Evolutionary conservation across 208 protist species (phyloP), one percentile per base, ranked within the genome.

Genomic region (Leishmania braziliensis): DNA sequence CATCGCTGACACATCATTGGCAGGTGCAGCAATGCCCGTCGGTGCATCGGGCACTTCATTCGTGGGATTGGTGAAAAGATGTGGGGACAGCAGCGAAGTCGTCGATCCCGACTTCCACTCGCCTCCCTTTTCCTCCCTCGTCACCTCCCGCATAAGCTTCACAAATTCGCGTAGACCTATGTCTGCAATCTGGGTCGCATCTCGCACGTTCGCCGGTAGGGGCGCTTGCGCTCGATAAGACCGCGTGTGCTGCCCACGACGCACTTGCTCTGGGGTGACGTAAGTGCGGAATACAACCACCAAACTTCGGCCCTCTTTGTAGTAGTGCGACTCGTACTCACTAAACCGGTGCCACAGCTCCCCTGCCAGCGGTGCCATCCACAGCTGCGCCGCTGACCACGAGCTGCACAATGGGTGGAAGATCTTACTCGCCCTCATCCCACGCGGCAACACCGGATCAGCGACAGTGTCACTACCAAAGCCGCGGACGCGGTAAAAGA

Each of bases 301-400:
- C 18, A 97, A 58, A 53, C 73, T 89, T 4, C 87, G 75, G 26
- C 91, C 89, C 36, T 81, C 81, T 16, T 75, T 76, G 50, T 66
- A 26, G 79, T 90, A 90, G 5, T 60, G 70, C 29, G 83, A 23
- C 62, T 88, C 86, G 81, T 90, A 92, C 33, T 94, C 87, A 26
- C 75, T 76, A 70, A 91, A 94, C 18, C 95, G 92, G 43, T 81
- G 69, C 68, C 66, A 86, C 46, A 98, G 84, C 79, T 98, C 95
- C 46, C 80, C 74, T 48, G 84, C 76, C 53, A 96, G 86, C 43
- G 92, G 91, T 0, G 82, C 87, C n/a, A 95, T 75, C 93, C 95
- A 98, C 77, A 84, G 83, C 78, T 58, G 71, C 46, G 95, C 77
- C 50, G 60, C 88, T 5, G 62, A 66, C 72, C 80, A 53, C 50